Evolutionary conservation across 2,329 filamentous ascomycete genomes (phyloP), one percentile per base, ranked within the genome.

Genomic region (Leptographium flavum): DNA sequence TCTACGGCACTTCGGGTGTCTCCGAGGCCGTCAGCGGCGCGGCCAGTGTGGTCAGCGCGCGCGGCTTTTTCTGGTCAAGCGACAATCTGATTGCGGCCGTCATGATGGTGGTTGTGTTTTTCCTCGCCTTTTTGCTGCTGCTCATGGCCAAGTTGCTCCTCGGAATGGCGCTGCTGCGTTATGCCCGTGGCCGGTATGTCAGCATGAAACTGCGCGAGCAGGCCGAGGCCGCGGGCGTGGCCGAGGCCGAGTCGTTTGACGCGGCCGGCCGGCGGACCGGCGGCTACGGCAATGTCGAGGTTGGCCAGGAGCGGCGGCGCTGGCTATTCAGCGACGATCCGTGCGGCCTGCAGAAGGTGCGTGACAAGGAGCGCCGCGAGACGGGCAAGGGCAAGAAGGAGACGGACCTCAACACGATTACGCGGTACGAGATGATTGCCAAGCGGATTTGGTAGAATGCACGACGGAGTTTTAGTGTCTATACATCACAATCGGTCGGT

Each of bases 341-440:
- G 0, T 86, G 92, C 35, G 83, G 78, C 0, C 58, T 85, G 48
- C 71, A 70, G 54, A 69, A 68, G 47, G 57, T 82, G 55, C 69
- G 70, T 49, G 76, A 80, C 48, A 77, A 79, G 51, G 79, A 81
- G 49, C 74, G 76, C 56, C 68, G 74, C 54, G 75, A 74, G 49
- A 75, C 77, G 51, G 79, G 73, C 52, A 71, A 70, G 22, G 65
- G 63, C 30, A 67, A 67, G 49, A 64, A 70, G 31, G 71, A 71
- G 45, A 72, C 75, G 43, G 77, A 75, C 59, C 76, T 77, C 62
- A 83, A 71, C 56, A 77, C 66, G 59, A 86, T 79, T 50, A 77
- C 71, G 54, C 73, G 92, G 55, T 98, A 95, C 65, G 87, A 87
- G 58, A 95, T 96, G 92, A 81, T 87, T 55, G 86, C 87, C 1